Base-by-base conservation (phyloP, 306 rosid species). In the Dryas octopetala region DNA sequence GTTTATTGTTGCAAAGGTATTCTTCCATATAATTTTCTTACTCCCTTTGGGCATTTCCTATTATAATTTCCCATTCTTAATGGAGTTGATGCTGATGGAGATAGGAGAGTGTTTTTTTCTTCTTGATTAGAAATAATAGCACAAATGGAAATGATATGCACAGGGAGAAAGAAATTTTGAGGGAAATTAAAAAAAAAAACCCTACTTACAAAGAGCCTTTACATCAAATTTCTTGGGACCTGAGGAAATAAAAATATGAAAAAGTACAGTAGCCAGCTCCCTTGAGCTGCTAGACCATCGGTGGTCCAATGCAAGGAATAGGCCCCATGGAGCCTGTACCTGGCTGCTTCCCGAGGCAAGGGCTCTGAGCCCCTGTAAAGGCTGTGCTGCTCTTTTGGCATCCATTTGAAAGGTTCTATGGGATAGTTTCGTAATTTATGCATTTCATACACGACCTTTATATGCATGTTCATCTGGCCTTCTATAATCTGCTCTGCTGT, bases 1-100 rank as follows among this genome's bases (percentile, higher is more conserved):
- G 66, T 91, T 78, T 86, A 88, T 91, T 82, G 83, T 89, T 16
- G 90, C 93, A 58, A 91, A 91, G 96, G 97, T 89, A 79, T 61
- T 69, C 32, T 32, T 28, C 74, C 32, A 45, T 75, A 48, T 19
- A 17, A 10, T 74, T 48, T 62, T 38, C 26, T 71, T 71, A 67
- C 75, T 82, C 69, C 60, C 44, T 32, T 73, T 48, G 63, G 74
- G 15, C 28, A 70, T 74, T 17, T 69, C 58, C 61, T 68, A 10
- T 68, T 64, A 26, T 47, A 59, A 4, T 59, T 59, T 23, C 15
- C 32, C 61, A 0, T 55, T 55, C 7, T 55, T n/a, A 55, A 55
- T 55, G 16, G 11, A 61, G 45, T 61, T 32, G 45, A 61, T 61
- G 66, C 66, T 28, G 46, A 61, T 61, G 46, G 43, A 26, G 66